Base-by-base conservation (phyloP, 495 filamentous ascomycete genomes). In the Xylaria bambusicola region DNA sequence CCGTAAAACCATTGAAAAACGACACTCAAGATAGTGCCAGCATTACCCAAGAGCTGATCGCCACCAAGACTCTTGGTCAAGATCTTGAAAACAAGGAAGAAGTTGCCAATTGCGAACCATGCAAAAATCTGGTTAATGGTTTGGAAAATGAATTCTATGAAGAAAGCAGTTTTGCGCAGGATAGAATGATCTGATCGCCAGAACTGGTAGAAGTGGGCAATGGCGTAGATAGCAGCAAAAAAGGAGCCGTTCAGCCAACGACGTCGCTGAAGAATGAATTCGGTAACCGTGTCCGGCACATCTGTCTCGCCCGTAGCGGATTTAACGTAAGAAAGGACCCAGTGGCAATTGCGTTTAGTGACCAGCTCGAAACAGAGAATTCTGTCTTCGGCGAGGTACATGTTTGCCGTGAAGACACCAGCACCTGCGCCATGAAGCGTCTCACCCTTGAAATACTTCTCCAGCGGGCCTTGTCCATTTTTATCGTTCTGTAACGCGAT, bases 281-380 rank as follows among this genome's bases (percentile, higher is more conserved):
- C 95, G 17, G 92, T 86, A 81, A 98, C 93, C 15, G 85, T 85
- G 65, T 93, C 91, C 13, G 95, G 95, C n/a, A 99, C 95, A 74
- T 99, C 95, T 3, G 95, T 99, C 74, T 98, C 95, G 58, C 93
- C 95, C 7, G 86, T 93, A 2, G 95, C 89, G 0, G 91, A 96
- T 74, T 98, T 98, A 75, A 99, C 95, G 68, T 99, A 99, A 66
- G 95, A 91, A 62, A 99, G 75, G 58, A 98, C 88, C 95, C 95
- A 99, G 74, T 90, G 86, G 71, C 91, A 96, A 69, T 96, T 97
- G 53, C 95, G 86, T 76, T 99, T 99, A 20, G 92, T 87, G 48
- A 99, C 95, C 41, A 99, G 89, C 75, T 99, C 95, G 77, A 97
- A 99, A 74, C 95, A 99, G 35, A 99, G 85, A 67, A 99, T 99